Evolutionary conservation across 768 basidiomycete species (phyloP).

Genomic region (Kwoniella pini): DNA sequence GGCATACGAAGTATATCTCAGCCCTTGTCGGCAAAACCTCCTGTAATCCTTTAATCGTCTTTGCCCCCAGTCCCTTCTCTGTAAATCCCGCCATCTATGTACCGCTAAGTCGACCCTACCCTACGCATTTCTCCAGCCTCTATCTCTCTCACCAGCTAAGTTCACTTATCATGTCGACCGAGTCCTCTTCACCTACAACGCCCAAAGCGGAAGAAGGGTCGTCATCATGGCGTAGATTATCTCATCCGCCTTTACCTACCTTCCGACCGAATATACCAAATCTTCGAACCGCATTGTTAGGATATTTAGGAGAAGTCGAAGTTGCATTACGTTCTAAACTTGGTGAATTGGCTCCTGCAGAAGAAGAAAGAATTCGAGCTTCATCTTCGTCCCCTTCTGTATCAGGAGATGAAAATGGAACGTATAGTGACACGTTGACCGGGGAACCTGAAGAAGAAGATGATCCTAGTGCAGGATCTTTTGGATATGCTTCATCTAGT

Average conservation of each 20-base stretch:
- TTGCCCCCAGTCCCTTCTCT: no score
- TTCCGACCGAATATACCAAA: constrained; percentile 30
- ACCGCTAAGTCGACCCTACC: no score
- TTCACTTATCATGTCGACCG: no score
- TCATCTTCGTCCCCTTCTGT: constrained; percentile 17
- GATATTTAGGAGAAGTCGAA: constrained; percentile 51
- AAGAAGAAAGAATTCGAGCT: constrained; percentile 11
- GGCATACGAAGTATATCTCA: no score
- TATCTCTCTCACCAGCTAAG: no score
- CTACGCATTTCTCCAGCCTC: no score
- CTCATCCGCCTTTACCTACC: constrained; percentile 31
- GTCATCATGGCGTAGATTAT: constrained; percentile 29
- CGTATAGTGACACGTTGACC: neutral
- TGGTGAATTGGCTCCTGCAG: constrained; percentile 5
- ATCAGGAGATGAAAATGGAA: constrained; percentile 6
- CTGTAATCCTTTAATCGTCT: no score
- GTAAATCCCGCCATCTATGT: no score
- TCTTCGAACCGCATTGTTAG: constrained; percentile 47
- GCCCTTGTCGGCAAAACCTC: no score
- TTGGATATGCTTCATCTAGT: constrained; percentile 14
- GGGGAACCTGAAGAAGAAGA: constrained; percentile 3
- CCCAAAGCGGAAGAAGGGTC: neutral
- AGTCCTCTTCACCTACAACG: no score
- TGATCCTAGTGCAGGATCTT: constrained; percentile 5
- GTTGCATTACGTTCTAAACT: constrained; percentile 35